A percentile compares a stretch with the other conserved stretches of the same genome.
These are phyloP conservation scores for Sherardia arvensis DNA, from an alignment of 257 asterid genomes.

Conservation along the genomic window DNA sequence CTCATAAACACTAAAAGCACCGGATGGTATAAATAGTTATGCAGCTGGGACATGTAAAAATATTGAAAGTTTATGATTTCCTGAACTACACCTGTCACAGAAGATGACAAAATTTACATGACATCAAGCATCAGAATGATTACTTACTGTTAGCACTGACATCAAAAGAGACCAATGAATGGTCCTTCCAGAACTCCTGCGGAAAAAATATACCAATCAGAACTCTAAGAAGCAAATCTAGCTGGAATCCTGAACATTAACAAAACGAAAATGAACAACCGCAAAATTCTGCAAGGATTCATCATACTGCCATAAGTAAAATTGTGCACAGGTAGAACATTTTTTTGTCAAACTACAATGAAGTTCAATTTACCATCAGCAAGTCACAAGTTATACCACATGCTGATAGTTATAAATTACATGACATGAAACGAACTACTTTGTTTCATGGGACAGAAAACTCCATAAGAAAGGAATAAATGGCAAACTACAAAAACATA, in stretches of 20 bases:
- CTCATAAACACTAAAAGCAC: neutral
- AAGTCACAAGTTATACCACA: neutral
- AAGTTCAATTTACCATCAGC: neutral
- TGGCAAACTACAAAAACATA: constrained; percentile 35
- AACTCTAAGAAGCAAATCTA: neutral
- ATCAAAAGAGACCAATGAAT: constrained; percentile 82
- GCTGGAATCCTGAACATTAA: neutral
- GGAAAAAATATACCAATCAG: constrained; percentile 12
- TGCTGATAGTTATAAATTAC: constrained; percentile 3
- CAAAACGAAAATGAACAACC: neutral
- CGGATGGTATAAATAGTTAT: neutral
- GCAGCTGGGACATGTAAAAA: neutral
- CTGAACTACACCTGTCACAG: neutral
- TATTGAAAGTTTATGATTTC: neutral
- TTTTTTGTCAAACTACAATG: neutral
- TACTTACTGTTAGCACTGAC: constrained; percentile 74
- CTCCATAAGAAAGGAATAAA: neutral
- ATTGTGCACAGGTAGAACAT: neutral
- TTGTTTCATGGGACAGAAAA: constrained; percentile 8
- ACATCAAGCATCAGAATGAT: constrained; percentile 11
- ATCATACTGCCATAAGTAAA: neutral
- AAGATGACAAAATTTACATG: neutral
- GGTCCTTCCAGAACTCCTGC: constrained; percentile 69
- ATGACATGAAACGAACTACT: constrained; percentile 6
- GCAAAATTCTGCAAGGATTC: neutral